phyloP scores from a whole-genome alignment of 2,329 filamentous ascomycete species.

The Lasiodiplodia citricola region DNA sequence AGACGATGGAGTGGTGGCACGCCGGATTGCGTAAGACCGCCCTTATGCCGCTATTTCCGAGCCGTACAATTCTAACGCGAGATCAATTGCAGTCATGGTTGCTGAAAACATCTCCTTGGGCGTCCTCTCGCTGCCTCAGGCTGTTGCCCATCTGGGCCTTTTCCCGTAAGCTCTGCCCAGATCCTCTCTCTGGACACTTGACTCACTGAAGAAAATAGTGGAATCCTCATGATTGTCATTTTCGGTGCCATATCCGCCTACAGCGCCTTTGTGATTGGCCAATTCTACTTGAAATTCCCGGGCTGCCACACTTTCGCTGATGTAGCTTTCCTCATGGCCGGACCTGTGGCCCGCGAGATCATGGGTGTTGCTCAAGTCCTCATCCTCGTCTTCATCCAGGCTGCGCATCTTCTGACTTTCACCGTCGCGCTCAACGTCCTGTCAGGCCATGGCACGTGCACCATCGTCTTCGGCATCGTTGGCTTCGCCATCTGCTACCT shows the following conservation, averaged over 20 bases:
- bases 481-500: constrained; percentile 64
- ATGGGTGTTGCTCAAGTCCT: constrained; percentile 66
- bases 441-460: constrained; percentile 66
- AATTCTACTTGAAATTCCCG: constrained; percentile 63
- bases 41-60: constrained; percentile 28
- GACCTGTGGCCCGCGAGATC: constrained; percentile 65
- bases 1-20: constrained; percentile 58
- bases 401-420: constrained; percentile 73
- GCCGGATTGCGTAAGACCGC: constrained; percentile 46
- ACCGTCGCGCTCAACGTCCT: constrained; percentile 71
- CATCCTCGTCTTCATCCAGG: constrained; percentile 72
- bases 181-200: background rate
- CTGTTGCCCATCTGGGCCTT: constrained; percentile 58
- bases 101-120: constrained; percentile 65
- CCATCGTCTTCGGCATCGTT: constrained; percentile 66
- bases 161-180: constrained; percentile 48
- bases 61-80: constrained; percentile 27
- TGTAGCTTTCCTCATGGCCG: constrained; percentile 66
- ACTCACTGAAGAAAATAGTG: constrained; percentile 37
- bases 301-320: constrained; percentile 71
- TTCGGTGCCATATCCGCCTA: constrained; percentile 64
- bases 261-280: constrained; percentile 65
- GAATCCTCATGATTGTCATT: constrained; percentile 58
- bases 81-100: constrained; percentile 53
- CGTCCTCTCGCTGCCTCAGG: constrained; percentile 60